Evolutionary conservation across 1,284 basidiomycete species (phyloP), one percentile per base, ranked within the genome.

Genomic region (Malassezia globosa): DNA sequence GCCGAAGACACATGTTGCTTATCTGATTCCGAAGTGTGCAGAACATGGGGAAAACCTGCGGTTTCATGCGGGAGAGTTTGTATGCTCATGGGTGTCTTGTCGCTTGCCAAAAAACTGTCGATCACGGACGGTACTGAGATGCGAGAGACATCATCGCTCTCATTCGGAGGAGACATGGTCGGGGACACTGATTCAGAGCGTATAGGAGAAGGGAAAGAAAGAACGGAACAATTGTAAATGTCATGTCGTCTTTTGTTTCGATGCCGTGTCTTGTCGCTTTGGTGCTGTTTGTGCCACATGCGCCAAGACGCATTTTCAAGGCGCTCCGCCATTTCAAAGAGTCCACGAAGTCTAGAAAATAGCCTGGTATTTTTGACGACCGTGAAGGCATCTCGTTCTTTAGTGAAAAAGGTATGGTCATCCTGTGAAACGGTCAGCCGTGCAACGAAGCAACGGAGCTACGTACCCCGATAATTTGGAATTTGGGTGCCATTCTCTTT

Each of bases 241-340:
- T n/a, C n/a, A n/a, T n/a, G n/a, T n/a, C n/a, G n/a, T n/a, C n/a
- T n/a, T n/a, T n/a, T n/a, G n/a, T n/a, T n/a, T n/a, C n/a, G n/a
- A n/a, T n/a, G n/a, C n/a, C n/a, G 22, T 37, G 37, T 40, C 33
- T 36, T 48, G n/a, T 36, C 19, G 1, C n/a, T 13, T 4, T 16
- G n/a, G 21, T 46, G 44, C 13, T 29, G 50, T 18, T 24, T 42
- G 35, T 52, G 24, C 44, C 45, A 52, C n/a, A 24, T 19, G 7
- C 50, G 44, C 50, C 50, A 52, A 8, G 50, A 47, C 14, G 35
- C 34, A 38, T 52, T 42, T 18, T 37, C 37, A 5, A 52, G 39
- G 3, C 50, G 50, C 31, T 37, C 18, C 7, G 50, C 23, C 26
- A 39, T 29, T 19, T 35, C 21, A 11, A 52, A 18, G 5, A 16